Conservation (phyloP, 73 alveolate species). For the Paramecium sonneborni region DNA sequence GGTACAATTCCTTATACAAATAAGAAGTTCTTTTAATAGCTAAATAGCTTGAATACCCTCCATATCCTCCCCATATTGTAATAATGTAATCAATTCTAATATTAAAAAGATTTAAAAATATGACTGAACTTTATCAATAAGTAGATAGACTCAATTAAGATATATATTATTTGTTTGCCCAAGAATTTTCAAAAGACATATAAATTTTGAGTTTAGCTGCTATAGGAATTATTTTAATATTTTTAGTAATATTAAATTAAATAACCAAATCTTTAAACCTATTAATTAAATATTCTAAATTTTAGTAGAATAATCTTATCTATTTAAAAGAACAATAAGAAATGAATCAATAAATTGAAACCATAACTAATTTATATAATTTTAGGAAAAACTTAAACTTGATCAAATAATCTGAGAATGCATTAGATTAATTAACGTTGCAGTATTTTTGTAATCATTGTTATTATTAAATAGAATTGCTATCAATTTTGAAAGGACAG, state of each 20-base stretch:
- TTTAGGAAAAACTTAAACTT: background rate
- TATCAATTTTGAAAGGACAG: background rate
- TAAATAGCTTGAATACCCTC: slow-evolving; percentile 25
- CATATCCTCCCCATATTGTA: slow-evolving; percentile 21
- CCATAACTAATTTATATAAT: background rate
- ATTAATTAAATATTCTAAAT: background rate
- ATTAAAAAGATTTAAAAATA: background rate
- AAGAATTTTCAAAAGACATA: background rate
- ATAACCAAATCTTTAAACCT: background rate
- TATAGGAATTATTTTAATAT: background rate
- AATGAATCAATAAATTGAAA: background rate
- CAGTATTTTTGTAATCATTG: background rate
- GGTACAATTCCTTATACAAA: background rate
- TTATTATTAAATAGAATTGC: background rate
- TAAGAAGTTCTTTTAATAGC: background rate
- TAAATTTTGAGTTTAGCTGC: background rate
- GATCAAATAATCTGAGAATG: background rate
- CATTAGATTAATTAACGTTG: background rate
- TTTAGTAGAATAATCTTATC: background rate
- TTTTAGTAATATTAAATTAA: background rate
- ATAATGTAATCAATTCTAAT: background rate
- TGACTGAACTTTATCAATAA: background rate
- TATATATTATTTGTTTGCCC: background rate
- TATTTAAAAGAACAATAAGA: background rate
- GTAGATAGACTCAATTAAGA: background rate